A percentile compares a stretch with the other conserved stretches of the same genome.
Conservation (phyloP, 2,329 filamentous ascomycete species). For the Ceratocystis cubensis region DNA sequence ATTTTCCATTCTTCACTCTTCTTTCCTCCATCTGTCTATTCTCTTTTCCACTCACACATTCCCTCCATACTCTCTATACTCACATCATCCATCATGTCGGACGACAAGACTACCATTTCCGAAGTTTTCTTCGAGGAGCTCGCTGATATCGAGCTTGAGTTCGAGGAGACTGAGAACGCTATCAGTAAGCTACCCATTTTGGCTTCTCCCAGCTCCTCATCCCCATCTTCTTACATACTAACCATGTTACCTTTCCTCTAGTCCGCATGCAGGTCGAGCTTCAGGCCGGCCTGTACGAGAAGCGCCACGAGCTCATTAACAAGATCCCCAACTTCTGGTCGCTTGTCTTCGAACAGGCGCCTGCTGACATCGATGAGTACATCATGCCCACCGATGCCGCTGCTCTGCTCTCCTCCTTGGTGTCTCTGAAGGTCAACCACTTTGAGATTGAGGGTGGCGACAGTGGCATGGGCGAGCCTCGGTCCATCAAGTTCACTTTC, state of each 20-base stretch:
- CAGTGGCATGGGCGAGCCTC: conserved; percentile 56
- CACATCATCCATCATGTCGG: conserved; percentile 28
- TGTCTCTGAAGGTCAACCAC: conserved; percentile 57
- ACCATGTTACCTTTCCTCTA: conserved; percentile 28
- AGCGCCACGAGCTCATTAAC: conserved; percentile 56
- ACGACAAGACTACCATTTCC: conserved; percentile 23
- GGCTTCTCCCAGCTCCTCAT: conserved; percentile 11
- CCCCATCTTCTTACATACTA: conserved; percentile 13
- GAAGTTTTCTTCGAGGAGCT: conserved; percentile 61
- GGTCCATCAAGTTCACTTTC: conserved; percentile 64
- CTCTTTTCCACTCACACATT: conserved; percentile 12
- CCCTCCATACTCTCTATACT: conserved; percentile 18
- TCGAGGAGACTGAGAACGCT: conserved; percentile 70
- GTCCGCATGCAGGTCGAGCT: conserved; percentile 62
- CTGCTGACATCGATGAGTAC: conserved; percentile 74
- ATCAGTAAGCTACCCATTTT: conserved; percentile 49
- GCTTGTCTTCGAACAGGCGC: conserved; percentile 80
- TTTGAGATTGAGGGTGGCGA: conserved; percentile 55
- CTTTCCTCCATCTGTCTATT: conserved; percentile 2
- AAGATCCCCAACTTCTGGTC: conserved; percentile 86
- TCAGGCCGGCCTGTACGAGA: conserved; percentile 58
- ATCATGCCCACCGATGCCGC: conserved; percentile 69
- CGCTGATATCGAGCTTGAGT: conserved; percentile 66
- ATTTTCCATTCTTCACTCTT: conserved; percentile 9
- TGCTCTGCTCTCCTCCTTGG: conserved; percentile 56